These are phyloP conservation scores for Scortechinia acanthostroma DNA, from an alignment of 2,329 filamentous ascomycete species.

Conservation along the genomic window DNA sequence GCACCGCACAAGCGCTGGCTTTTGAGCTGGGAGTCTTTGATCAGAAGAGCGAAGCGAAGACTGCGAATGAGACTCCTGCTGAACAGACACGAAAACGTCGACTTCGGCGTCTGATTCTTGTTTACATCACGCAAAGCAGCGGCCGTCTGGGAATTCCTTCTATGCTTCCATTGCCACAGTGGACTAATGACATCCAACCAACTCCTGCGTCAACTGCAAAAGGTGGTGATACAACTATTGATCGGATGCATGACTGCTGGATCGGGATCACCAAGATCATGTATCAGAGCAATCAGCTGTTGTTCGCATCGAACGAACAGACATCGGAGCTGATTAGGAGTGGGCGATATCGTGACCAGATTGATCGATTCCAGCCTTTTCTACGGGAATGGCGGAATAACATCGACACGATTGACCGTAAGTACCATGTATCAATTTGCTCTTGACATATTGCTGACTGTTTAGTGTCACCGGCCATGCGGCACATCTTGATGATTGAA, in stretches of 20 bases:
- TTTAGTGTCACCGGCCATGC: constrained; percentile 32
- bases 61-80: constrained; percentile 17
- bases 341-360: constrained; percentile 46
- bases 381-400: constrained; percentile 44
- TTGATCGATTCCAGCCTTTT: constrained; percentile 45
- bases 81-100: constrained; percentile 48
- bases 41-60: constrained; percentile 35
- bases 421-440: no score
- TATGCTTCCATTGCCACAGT: constrained; percentile 36
- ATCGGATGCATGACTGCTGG: constrained; percentile 40
- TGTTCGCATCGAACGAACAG: constrained; percentile 53
- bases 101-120: constrained; percentile 49
- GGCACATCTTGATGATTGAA: constrained; percentile 52
- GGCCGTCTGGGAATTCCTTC: constrained; percentile 54
- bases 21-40: constrained; percentile 63
- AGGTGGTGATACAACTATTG: background rate
- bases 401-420: constrained; percentile 36
- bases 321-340: constrained; percentile 52
- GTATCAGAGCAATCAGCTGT: constrained; percentile 49
- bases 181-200: background rate
- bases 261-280: constrained; percentile 54
- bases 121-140: constrained; percentile 58
- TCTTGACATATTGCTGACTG: no score
- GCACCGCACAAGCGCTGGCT: constrained; percentile 50
- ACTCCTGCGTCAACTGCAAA: background rate